Base-by-base conservation (phyloP, 495 filamentous ascomycete genomes). In the Pyrenula aspistea region DNA sequence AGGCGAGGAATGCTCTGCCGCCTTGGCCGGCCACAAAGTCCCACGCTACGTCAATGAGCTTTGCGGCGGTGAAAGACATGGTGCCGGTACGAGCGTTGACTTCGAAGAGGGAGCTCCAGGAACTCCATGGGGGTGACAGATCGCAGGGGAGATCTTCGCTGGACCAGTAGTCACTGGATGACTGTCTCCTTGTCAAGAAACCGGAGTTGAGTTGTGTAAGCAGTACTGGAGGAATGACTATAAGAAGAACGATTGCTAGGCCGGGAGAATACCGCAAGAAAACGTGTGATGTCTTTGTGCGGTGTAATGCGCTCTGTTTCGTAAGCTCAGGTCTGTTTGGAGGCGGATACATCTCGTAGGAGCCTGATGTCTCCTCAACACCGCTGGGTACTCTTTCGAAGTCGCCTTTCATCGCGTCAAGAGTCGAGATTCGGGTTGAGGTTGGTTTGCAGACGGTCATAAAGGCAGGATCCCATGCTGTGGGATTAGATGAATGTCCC, bases 31-130 rank as follows among this genome's bases (percentile, higher is more conserved):
- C 49, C 11, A 60, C 25, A 4, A 68, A 55, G 49, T 67, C 63
- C 63, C 61, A 67, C 1, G 58, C 42, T n/a, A 67, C 58, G 52
- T 68, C 65, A 48, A 64, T 64, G 24, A 62, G 51, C 53, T 68
- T 68, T 10, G 57, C 66, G 24, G 53, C 51, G 12, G 57, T 59
- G 51, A 66, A 67, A 22, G 56, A 58, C 22, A 63, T 42, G 8
- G 4, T 15, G 31, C 15, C 15, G 8, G 31, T 42, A 8, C 31
- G 4, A 4, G 31, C 31, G 31, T 42, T 42, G 8, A 42, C 31
- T 42, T 42, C 31, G 31, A 42, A 42, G 4, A 42, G 15, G 31
- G 31, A 42, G 15, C 15, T 42, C 31, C 31, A 42, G 4, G 31
- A 42, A 15, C 8, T 42, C 31, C 31, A 42, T 42, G 31, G 31